Percentiles rank a stretch among this genome's conserved stretches.
Evolutionary conservation across 192 early-diverging fungal species (phyloP).

Genomic region (Mortierella antarctica): DNA sequence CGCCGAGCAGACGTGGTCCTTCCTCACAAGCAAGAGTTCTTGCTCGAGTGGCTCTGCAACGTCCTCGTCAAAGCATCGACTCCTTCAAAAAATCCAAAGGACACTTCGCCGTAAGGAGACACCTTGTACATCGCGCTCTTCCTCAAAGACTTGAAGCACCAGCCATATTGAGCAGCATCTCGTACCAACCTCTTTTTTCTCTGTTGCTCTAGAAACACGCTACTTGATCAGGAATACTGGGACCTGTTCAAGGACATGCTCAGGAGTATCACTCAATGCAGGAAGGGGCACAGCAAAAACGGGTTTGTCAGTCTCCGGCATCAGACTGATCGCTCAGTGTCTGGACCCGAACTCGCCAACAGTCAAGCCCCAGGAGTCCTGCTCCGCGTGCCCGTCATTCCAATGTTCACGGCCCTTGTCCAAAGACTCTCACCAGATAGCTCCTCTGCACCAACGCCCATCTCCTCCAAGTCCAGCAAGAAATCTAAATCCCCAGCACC

Average conservation of each 20-base stretch:
- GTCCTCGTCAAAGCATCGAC: constrained; percentile 38
- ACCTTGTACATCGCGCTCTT: background rate
- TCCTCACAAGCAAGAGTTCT: constrained; percentile 54
- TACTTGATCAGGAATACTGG: constrained; percentile 49
- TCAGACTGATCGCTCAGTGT: background rate
- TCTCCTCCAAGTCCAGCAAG: background rate
- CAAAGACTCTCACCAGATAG: constrained; percentile 7
- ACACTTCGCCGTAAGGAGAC: constrained; percentile 16
- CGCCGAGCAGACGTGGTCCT: constrained; percentile 26
- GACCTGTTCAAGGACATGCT: constrained; percentile 41
- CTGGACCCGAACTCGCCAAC: background rate
- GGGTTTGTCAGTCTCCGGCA: background rate
- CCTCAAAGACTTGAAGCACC: background rate
- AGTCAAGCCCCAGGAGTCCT: constrained; percentile 26
- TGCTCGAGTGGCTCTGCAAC: constrained; percentile 54
- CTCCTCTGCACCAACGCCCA: background rate
- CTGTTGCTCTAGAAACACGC: constrained; percentile 4
- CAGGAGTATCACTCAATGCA: constrained; percentile 12
- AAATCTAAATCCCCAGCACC: background rate
- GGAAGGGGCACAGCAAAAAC: constrained; percentile 15
- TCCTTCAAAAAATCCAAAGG: constrained; percentile 33
- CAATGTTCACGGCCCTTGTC: constrained; percentile 38
- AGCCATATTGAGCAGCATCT: background rate
- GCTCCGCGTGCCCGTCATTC: constrained; percentile 29
- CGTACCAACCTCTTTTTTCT: background rate